Evolutionary conservation across 2,329 filamentous ascomycete genomes (phyloP).

Genomic region (Penicillium glabrum): DNA sequence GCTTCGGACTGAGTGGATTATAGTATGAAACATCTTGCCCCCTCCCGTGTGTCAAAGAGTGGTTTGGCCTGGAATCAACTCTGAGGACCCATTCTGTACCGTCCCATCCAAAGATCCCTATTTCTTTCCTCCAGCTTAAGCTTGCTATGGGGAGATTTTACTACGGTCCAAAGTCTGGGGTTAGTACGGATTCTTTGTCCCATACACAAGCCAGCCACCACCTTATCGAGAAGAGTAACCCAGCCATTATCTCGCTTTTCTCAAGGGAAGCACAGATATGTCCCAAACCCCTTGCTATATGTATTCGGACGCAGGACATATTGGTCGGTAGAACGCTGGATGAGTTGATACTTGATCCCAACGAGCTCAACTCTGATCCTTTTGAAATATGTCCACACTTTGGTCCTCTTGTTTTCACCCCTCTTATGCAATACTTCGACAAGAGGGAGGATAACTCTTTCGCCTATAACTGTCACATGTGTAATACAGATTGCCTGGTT

Average conservation of each 20-base stretch:
- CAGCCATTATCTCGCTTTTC: neutral
- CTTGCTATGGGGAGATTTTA: conserved; percentile 9
- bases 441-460: too few species aligned
- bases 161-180: conserved; percentile 1
- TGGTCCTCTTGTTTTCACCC: neutral
- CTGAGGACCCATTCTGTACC: too few species aligned
- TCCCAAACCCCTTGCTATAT: conserved; percentile 5
- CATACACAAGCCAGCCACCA: conserved; percentile 35
- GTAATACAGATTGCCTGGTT: conserved; percentile 3
- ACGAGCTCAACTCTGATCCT: neutral
- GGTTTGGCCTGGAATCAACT: too few species aligned
- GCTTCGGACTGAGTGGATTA: conserved; percentile 3
- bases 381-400: neutral
- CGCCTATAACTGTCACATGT: neutral
- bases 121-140: conserved; percentile 7
- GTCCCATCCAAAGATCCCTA: too few species aligned
- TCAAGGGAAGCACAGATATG: conserved; percentile 9
- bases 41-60: too few species aligned
- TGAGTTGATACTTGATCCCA: too few species aligned
- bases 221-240: neutral
- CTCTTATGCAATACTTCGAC: neutral
- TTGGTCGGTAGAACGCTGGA: neutral
- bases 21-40: too few species aligned
- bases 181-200: conserved; percentile 9
- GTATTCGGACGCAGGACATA: conserved; percentile 12